Conservation (phyloP, 768 basidiomycete species). For the button mushroom (Agaricus bisporus) region DNA sequence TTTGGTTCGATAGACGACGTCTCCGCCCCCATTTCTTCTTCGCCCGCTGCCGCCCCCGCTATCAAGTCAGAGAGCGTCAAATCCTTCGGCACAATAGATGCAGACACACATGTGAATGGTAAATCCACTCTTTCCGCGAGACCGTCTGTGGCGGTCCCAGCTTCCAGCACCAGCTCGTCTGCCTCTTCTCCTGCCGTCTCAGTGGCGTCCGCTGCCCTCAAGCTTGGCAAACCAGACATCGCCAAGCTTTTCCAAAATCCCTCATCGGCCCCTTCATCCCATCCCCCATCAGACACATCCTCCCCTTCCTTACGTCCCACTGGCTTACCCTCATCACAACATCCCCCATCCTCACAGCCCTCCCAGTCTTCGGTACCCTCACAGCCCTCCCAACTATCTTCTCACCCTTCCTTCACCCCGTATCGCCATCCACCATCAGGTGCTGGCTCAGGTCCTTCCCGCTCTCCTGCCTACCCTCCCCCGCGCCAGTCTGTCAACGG, state of each 20-base stretch:
- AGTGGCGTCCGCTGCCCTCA: conserved; percentile 28
- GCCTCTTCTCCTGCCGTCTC: conserved; percentile 30
- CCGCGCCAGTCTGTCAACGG: conserved; percentile 58
- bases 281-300: conserved; percentile 46
- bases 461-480: conserved; percentile 55
- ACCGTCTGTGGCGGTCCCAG: conserved; percentile 22
- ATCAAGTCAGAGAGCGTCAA: conserved; percentile 72
- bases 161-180: conserved; percentile 27
- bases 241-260: conserved; percentile 57
- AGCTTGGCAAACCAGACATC: conserved; percentile 46
- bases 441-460: conserved; percentile 44
- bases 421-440: conserved; percentile 40
- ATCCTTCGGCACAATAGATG: conserved; percentile 73
- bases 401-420: conserved; percentile 41
- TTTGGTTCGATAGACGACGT: conserved; percentile 90
- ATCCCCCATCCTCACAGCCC: conserved; percentile 23
- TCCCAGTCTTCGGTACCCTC: conserved; percentile 30
- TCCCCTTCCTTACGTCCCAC: conserved; percentile 53
- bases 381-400: conserved; percentile 40
- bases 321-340: conserved; percentile 36
- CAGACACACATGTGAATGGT: conserved; percentile 51
- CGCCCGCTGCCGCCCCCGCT: conserved; percentile 63
- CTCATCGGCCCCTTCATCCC: conserved; percentile 43
- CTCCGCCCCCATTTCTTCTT: conserved; percentile 72
- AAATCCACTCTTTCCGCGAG: conserved; percentile 45